phyloP scores from a whole-genome alignment of 208 protist genomes.

The Wallacemonas collosoma region DNA sequence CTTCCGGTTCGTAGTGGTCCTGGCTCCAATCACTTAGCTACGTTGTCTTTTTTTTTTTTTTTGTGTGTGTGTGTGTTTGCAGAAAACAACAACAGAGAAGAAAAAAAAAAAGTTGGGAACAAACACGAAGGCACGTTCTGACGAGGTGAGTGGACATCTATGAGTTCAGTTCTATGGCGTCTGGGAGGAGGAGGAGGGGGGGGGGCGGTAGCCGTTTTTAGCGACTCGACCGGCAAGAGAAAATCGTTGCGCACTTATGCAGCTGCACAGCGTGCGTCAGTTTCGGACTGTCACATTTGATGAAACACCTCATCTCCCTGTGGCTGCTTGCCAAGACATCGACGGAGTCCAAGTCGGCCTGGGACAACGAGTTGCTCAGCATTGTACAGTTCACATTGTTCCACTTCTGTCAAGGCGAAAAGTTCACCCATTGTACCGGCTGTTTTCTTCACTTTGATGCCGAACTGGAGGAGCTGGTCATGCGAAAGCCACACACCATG shows the following conservation, averaged over 20 bases:
- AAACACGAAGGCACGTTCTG: no score
- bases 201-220: no score
- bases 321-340: slow-evolving; percentile 1
- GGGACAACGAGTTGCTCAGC: slow-evolving; percentile 84
- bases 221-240: no score
- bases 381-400: slow-evolving; percentile 89
- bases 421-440: slow-evolving; percentile 18
- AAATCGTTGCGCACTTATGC: no score
- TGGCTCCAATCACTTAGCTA: no score
- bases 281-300: background rate
- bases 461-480: slow-evolving; percentile 75
- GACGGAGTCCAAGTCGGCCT: slow-evolving; percentile 67
- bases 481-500: slow-evolving; percentile 85
- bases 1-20: no score
- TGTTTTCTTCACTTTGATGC: slow-evolving; percentile 43
- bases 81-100: no score
- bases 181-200: no score
- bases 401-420: slow-evolving; percentile 72
- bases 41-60: no score
- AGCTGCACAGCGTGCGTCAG: no score
- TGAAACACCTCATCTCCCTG: slow-evolving; percentile 27
- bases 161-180: background rate
- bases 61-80: no score
- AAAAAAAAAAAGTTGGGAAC: no score
- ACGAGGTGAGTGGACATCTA: background rate